Base-by-base conservation (phyloP, 2,329 filamentous ascomycete genomes). In the Sporothrix euskadiensis region DNA sequence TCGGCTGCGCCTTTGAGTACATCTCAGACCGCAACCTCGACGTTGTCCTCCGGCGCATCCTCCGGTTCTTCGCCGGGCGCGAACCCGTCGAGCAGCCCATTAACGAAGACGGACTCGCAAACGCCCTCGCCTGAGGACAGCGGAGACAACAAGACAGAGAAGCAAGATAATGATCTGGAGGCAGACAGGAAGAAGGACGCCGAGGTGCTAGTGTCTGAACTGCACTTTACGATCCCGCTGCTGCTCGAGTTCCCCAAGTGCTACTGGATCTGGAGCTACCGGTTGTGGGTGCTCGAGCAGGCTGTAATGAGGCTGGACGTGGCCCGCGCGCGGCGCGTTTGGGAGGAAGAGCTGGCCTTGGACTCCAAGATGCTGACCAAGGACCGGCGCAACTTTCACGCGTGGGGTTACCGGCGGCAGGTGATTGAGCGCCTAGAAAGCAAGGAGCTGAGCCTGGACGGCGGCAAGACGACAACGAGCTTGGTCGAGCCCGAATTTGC, bases 231-330 rank as follows among this genome's bases (percentile, higher is more conserved):
- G 47, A 88, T 98, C 56, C 93, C 93, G 0, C 87, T 99, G 26
- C 88, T 99, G 69, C 87, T 93, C 76, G 89, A 94, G 77, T 95
- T 90, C 77, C 96, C 96, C 7, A 99, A 99, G 81, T 98, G 96
- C 85, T 99, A 99, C 84, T 98, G 96, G 95, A 95, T 99, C 79
- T 99, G 96, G 96, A 97, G 97, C 78, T 95, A 98, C 82, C 91
- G 96, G 39, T 83, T 91, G 63, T 99, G 96, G 94, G 84, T 95
- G 3, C 85, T 99, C 16, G 85, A 91, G 72, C 88, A 93, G 80
- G 90, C 90, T 47, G 92, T 91, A 65, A 80, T 85, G 14, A 85
- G 90, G 22, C 84, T 97, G 10, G 87, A 89, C 1, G 75, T 82
- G 0, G 73, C 83, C 0, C 79, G 84, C 19, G 89, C 93, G 1